Evolutionary conservation across 2,329 filamentous ascomycete genomes (phyloP).

Genomic region (Colletotrichum tofieldiae): DNA sequence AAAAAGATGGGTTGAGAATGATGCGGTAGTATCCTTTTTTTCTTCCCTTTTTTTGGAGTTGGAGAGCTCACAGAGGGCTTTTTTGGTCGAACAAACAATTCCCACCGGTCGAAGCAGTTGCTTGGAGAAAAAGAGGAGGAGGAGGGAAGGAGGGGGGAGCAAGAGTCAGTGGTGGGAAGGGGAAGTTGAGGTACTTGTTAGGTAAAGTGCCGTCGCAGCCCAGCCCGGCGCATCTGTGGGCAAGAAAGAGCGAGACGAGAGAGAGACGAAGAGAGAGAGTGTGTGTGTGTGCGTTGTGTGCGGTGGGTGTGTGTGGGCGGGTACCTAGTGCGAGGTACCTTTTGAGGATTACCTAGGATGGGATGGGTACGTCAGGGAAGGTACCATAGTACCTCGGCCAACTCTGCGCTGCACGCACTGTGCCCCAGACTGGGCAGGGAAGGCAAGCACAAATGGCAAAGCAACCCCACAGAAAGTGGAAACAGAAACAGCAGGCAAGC

Average conservation of each 20-base stretch:
- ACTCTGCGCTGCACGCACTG: conserved; percentile 8
- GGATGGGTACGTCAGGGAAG: conserved; percentile 12
- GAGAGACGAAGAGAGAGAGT: conserved; percentile 11
- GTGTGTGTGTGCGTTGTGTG: conserved; percentile 4
- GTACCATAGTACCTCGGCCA: conserved; percentile 10
- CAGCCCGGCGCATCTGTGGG: conserved; percentile 39
- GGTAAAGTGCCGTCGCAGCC: conserved; percentile 38
- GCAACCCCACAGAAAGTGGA: conserved; percentile 2
- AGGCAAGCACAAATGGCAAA: conserved; percentile 9
- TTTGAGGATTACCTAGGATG: background rate
- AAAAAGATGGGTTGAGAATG: background rate
- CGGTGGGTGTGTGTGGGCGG: conserved; percentile 33
- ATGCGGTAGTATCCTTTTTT: background rate
- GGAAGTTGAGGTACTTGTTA: conserved; percentile 43
- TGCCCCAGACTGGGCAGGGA: conserved; percentile 1
- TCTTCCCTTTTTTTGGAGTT: background rate
- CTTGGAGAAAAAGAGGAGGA: conserved; percentile 36
- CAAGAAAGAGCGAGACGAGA: conserved; percentile 25
- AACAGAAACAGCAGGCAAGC: conserved; percentile 8
- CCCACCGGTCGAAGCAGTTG: conserved; percentile 42
- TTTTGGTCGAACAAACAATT: conserved; percentile 42
- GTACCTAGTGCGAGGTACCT: conserved; percentile 37
- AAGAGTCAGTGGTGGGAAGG: conserved; percentile 38
- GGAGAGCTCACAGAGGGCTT: conserved; percentile 17
- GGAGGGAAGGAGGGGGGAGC: conserved; percentile 24